Evolutionary conservation across 2,329 filamentous ascomycete species (phyloP).

Genomic region (Fusarium drepaniforme): DNA sequence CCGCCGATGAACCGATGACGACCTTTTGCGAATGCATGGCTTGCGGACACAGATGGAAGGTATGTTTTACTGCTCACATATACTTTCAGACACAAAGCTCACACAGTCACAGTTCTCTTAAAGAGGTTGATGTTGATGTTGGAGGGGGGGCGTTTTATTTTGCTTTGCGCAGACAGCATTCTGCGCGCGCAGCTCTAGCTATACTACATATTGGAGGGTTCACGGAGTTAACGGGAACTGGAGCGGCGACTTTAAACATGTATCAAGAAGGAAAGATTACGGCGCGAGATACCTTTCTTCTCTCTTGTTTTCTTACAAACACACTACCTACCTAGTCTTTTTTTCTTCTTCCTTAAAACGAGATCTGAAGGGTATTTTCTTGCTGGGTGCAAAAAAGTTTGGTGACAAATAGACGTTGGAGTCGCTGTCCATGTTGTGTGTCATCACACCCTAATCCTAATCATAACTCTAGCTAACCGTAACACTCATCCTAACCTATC

Average conservation of each 20-base stretch:
- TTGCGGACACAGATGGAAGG: constrained; percentile 80
- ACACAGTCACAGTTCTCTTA: constrained; percentile 42
- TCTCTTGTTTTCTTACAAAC: constrained; percentile 29
- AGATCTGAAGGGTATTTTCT: constrained; percentile 3
- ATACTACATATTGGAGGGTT: constrained; percentile 21
- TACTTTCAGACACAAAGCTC: background rate
- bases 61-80: constrained; percentile 51
- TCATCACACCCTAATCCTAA: no score
- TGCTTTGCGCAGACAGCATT: constrained; percentile 27
- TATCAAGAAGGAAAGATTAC: constrained; percentile 39
- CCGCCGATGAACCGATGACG: constrained; percentile 93
- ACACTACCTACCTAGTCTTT: constrained; percentile 10
- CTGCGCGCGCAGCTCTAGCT: constrained; percentile 15
- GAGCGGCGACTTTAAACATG: constrained; percentile 42
- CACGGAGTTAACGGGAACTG: constrained; percentile 42
- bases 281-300: constrained; percentile 39
- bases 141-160: constrained; percentile 35
- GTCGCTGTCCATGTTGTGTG: background rate
- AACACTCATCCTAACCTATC: no score
- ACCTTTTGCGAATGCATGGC: constrained; percentile 80
- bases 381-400: background rate
- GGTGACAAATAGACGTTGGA: constrained; percentile 15
- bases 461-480: no score
- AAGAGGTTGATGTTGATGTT: constrained; percentile 2
- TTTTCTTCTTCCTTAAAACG: constrained; percentile 9